Conservation (phyloP, 2,329 filamentous ascomycete genomes). For the Exophiala calicioides region DNA sequence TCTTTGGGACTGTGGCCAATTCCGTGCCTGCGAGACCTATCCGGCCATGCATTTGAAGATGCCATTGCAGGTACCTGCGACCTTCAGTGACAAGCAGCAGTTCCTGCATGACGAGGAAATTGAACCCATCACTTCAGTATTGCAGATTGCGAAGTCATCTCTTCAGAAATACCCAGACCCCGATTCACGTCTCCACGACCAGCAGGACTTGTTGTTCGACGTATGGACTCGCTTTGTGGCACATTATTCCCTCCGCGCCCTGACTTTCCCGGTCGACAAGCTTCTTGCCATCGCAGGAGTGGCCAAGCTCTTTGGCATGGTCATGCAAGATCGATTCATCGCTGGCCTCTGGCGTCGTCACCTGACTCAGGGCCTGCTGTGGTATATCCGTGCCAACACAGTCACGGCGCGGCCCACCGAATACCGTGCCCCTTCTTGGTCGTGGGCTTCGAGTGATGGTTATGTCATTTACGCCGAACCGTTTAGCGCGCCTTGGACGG, state of each 20-base stretch:
- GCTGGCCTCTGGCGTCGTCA: conserved; percentile 16
- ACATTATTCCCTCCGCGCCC: conserved; percentile 17
- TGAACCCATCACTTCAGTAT: conserved; percentile 9
- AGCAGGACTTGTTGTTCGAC: conserved; percentile 4
- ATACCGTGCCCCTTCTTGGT: conserved; percentile 25
- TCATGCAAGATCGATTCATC: conserved; percentile 12
- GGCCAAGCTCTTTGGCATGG: conserved; percentile 13
- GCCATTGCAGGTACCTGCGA: background rate
- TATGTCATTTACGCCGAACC: conserved; percentile 17
- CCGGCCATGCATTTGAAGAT: conserved; percentile 10
- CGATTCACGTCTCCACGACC: background rate
- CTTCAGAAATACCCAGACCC: background rate
- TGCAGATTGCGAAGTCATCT: conserved; percentile 1
- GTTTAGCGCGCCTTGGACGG: conserved; percentile 11
- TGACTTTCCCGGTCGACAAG: conserved; percentile 23
- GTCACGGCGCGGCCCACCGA: conserved; percentile 1
- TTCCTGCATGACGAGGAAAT: conserved; percentile 16
- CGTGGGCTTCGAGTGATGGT: conserved; percentile 24
- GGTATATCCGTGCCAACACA: conserved; percentile 17
- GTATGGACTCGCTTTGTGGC: conserved; percentile 17
- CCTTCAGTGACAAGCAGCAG: conserved; percentile 4
- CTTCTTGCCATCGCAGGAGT: conserved; percentile 27
- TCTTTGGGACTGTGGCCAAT: conserved; percentile 41
- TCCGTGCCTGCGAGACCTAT: conserved; percentile 21
- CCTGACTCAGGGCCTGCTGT: conserved; percentile 15